Conservation (phyloP, 306 rosid species). For the Comarum palustre region DNA sequence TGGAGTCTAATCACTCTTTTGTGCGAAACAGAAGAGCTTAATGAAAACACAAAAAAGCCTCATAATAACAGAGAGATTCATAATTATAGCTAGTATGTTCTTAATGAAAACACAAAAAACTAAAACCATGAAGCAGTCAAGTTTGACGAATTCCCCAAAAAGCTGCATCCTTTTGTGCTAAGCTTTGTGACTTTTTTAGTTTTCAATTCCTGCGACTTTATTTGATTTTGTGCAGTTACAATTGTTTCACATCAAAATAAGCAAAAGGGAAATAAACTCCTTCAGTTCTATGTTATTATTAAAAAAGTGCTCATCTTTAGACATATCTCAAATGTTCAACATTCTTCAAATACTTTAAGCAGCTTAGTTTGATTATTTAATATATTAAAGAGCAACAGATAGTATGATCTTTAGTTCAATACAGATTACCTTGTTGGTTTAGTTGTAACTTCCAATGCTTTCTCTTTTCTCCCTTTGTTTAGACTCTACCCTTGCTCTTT, state of each 20-base stretch:
- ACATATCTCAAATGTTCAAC: neutral
- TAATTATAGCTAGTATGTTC: neutral
- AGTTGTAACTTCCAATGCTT: conserved; percentile 6
- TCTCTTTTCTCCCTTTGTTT: conserved; percentile 11
- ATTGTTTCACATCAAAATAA: conserved; percentile 9
- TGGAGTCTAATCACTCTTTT: too few relatives aligned
- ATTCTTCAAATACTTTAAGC: conserved; percentile 4
- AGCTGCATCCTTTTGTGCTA: conserved; percentile 19
- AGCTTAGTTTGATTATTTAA: neutral
- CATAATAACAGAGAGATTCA: too few relatives aligned
- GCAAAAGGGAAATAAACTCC: neutral
- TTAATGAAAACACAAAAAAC: neutral
- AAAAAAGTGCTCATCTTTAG: neutral
- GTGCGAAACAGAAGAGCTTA: too few relatives aligned
- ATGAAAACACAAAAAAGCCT: too few relatives aligned
- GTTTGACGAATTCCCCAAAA: conserved; percentile 25
- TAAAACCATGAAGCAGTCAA: conserved; percentile 6
- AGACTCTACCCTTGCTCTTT: conserved; percentile 10
- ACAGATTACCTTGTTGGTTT: neutral
- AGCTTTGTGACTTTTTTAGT: neutral
- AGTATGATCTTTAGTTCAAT: conserved; percentile 7
- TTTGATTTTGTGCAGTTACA: conserved; percentile 15
- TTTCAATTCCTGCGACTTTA: conserved; percentile 1
- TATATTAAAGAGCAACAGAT: neutral
- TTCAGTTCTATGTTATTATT: neutral